A percentile compares a stretch with the other conserved stretches of the same genome.
Evolutionary conservation across 768 basidiomycete genomes (phyloP).

Genomic region (Epithele typhae): DNA sequence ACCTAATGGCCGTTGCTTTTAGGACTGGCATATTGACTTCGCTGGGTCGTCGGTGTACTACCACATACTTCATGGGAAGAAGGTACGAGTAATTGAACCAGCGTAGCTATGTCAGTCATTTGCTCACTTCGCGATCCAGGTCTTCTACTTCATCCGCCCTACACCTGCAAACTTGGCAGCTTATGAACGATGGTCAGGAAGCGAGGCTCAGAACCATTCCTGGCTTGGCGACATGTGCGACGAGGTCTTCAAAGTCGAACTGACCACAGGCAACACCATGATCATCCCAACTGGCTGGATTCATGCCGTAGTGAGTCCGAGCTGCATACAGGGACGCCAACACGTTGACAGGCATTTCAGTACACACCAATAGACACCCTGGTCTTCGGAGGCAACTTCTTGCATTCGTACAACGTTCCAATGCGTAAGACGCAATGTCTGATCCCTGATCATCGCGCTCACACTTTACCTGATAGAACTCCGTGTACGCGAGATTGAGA

Average conservation of each 20-base stretch:
- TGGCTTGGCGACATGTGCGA: conserved; percentile 96
- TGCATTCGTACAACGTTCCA: conserved; percentile 86
- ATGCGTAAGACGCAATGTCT: conserved; percentile 74
- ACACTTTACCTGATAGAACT: conserved; percentile 51
- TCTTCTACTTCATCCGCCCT: conserved; percentile 94
- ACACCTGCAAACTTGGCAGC: conserved; percentile 81
- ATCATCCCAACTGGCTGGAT: conserved; percentile 98
- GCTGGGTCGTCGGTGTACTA: conserved; percentile 98
- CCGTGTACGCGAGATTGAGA: conserved; percentile 86
- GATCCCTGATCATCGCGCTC: not conserved
- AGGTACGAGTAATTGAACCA: conserved; percentile 42
- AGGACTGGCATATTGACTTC: conserved; percentile 99
- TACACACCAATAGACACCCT: conserved; percentile 90
- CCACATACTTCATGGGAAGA: conserved; percentile 82
- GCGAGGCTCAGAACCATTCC: conserved; percentile 77
- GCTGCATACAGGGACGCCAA: not conserved
- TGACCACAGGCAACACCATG: conserved; percentile 80
- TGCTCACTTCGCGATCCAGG: conserved; percentile 35
- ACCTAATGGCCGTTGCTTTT: conserved; percentile 1
- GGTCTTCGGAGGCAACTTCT: conserved; percentile 96
- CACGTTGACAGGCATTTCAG: conserved; percentile 32
- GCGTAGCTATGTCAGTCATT: not conserved
- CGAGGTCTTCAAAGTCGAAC: conserved; percentile 81
- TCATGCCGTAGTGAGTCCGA: conserved; percentile 85
- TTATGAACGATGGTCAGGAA: conserved; percentile 93